phyloP scores from a whole-genome alignment of 768 basidiomycete species.

The Cystofilobasidium ferigula region DNA sequence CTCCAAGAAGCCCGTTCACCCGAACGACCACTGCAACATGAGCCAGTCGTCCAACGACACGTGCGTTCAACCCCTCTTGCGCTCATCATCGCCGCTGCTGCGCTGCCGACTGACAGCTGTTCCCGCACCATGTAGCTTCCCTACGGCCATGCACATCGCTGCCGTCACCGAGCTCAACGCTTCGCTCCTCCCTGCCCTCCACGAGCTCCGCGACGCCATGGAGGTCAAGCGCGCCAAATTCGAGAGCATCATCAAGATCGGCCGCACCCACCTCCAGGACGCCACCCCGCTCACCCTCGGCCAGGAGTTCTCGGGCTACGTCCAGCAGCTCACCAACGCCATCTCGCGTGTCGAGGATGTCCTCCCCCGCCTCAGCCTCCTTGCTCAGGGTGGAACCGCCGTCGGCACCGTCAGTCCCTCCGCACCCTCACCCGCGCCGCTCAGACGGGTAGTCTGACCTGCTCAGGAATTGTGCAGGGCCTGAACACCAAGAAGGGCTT shows the following conservation, averaged over 20 bases:
- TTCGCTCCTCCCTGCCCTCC: slow-evolving; percentile 71
- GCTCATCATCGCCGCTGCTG: background rate
- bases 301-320: slow-evolving; percentile 98
- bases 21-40: slow-evolving; percentile 99
- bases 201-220: slow-evolving; percentile 70
- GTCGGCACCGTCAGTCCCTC: slow-evolving; percentile 72
- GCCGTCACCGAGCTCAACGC: slow-evolving; percentile 77
- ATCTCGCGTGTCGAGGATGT: slow-evolving; percentile 71
- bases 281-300: slow-evolving; percentile 95
- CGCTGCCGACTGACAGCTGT: background rate
- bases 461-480: too few species aligned
- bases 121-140: slow-evolving; percentile 53
- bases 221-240: slow-evolving; percentile 72
- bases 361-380: slow-evolving; percentile 70
- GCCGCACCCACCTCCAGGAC: slow-evolving; percentile 92
- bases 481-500: slow-evolving; percentile 95
- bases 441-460: too few species aligned
- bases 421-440: too few species aligned
- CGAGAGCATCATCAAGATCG: slow-evolving; percentile 92
- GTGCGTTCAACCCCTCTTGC: slow-evolving; percentile 46
- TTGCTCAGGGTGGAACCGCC: slow-evolving; percentile 97
- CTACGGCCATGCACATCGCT: slow-evolving; percentile 97
- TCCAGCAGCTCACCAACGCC: slow-evolving; percentile 81
- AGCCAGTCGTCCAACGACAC: slow-evolving; percentile 98
- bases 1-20: slow-evolving; percentile 93